Evolutionary conservation across 164 flowering plant species (phyloP), one percentile per base, ranked within the genome.

Genomic region (Chimonanthus salicifolius): DNA sequence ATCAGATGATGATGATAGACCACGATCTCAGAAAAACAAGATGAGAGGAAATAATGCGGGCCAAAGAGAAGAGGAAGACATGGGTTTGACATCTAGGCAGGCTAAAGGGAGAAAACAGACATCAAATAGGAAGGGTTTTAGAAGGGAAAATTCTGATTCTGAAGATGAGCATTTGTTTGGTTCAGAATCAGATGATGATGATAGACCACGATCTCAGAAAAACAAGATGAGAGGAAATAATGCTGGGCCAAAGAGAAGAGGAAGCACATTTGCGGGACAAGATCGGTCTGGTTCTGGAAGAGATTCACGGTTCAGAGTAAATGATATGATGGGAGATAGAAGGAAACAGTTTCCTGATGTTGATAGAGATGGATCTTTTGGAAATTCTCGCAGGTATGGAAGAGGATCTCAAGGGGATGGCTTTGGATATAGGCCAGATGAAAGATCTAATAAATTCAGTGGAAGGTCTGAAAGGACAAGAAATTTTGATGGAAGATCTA

Each of bases 161-260:
- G 84, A 77, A 62, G 80, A 78, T 79, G 80, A 43, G 54, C 43
- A 73, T 6, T 69, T 66, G 18, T 81, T 82, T 73, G 90, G 80
- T 62, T 80, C 86, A 64, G 92, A 85, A 13, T 81, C 83, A 51
- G 86, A 87, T 49, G 78, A 73, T 48, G 81, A 83, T 46, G 71
- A 64, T 67, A 77, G 69, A 62, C 43, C 13, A n/a, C 74, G 10
- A 15, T 73, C 78, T 21, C 63, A 11, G 51, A 71, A 81, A 71
- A 80, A 72, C 67, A 80, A 77, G 58, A 64, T 49, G n/a, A 71
- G 83, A 62, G 80, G 82, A 76, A 82, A 76, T 54, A 82, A 68
- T 64, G 65, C 63, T 33, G 79, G 77, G 58, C 67, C 69, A 16
- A 71, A 68, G 64, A 76, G 80, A 75, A 74, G 83, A 65, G 75